These are phyloP conservation scores for Trichoderma polysporum DNA, from an alignment of 2,329 filamentous ascomycete genomes.

Conservation along the genomic window DNA sequence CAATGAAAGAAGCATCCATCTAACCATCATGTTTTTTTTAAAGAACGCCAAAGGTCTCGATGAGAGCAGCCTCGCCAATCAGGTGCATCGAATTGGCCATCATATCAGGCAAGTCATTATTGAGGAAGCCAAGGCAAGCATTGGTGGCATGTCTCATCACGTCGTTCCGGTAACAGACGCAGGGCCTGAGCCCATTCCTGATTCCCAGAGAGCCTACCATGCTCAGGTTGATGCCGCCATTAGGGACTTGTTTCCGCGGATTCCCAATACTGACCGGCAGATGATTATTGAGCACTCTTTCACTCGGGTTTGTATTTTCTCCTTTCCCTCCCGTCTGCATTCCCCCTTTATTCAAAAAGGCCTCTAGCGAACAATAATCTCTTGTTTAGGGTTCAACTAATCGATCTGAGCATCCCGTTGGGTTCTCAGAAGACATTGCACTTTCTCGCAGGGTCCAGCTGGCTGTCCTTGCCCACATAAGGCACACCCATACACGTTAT, in stretches of 20 bases:
- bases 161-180: conserved; percentile 28
- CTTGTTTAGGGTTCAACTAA: conserved; percentile 46
- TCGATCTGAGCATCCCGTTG: conserved; percentile 57
- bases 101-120: conserved; percentile 61
- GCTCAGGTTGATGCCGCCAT: conserved; percentile 61
- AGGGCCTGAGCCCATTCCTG: conserved; percentile 58
- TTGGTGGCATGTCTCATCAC: conserved; percentile 30
- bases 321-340: not conserved
- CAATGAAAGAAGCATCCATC: not conserved
- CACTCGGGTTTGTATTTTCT: conserved; percentile 51
- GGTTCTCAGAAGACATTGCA: conserved; percentile 54
- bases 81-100: conserved; percentile 60
- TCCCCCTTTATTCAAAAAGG: not conserved
- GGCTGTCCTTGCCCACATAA: conserved; percentile 65
- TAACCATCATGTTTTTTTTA: not conserved
- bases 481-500: conserved; percentile 66
- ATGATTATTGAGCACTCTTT: conserved; percentile 64
- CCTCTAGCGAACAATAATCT: conserved; percentile 24
- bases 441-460: conserved; percentile 63
- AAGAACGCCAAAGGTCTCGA: conserved; percentile 35
- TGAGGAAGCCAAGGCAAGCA: conserved; percentile 48
- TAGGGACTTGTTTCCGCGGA: conserved; percentile 63
- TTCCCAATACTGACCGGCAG: conserved; percentile 63
- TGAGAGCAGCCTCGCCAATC: conserved; percentile 45
- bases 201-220: conserved; percentile 59